Evolutionary conservation across 83 land plant genomes (phyloP).

Genomic region (Diphasiastrum complanatum): DNA sequence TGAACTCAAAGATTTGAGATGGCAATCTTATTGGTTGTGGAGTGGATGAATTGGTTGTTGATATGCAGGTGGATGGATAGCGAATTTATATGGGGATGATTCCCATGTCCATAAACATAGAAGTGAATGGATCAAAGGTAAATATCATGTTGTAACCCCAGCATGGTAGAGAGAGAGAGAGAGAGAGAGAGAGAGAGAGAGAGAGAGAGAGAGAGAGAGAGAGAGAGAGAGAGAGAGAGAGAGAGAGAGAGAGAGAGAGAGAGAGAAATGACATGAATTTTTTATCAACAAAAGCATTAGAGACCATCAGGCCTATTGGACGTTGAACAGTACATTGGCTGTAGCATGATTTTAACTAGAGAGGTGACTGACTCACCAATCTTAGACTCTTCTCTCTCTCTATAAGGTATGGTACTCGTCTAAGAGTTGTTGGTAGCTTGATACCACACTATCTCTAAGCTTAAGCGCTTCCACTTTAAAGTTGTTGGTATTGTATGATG

Average conservation of each 20-base stretch:
- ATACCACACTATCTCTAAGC: background rate
- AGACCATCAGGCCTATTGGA: background rate
- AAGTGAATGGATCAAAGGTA: no score
- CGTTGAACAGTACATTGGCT: background rate
- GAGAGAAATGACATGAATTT: background rate
- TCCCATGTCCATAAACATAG: no score
- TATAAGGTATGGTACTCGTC: background rate
- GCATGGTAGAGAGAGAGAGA: constrained; percentile 3
- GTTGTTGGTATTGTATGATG: background rate
- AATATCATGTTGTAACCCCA: no score
- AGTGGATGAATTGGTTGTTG: no score
- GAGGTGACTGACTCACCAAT: background rate
- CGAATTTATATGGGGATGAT: no score
- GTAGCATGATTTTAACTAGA: background rate
- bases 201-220: background rate
- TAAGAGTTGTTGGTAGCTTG: no score
- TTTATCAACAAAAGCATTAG: no score
- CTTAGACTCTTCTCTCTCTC: background rate
- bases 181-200: constrained; percentile 1
- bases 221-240: background rate
- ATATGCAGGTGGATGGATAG: no score
- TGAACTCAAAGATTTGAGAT: no score
- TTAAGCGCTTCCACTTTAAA: background rate
- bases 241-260: background rate
- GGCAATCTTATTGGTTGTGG: no score